These are phyloP conservation scores for Lunularia cruciata DNA, from an alignment of 225 moss, liverwort and hornwort genomes.

Conservation along the genomic window DNA sequence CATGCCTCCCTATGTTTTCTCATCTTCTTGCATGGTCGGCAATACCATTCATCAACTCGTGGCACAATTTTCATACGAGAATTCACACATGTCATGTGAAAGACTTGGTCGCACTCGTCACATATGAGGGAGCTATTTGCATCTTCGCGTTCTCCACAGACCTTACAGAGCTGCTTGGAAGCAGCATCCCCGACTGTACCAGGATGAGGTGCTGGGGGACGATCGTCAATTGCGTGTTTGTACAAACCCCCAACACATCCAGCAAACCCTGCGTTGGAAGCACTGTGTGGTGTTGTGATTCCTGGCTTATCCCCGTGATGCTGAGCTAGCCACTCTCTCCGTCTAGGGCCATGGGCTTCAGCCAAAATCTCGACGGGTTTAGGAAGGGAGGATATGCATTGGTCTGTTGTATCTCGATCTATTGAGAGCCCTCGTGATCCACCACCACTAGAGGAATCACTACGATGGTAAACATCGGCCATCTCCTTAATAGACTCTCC, in stretches of 20 bases:
- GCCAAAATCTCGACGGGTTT: slow-evolving; percentile 8
- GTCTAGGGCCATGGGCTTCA: slow-evolving; percentile 20
- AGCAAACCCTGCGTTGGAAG: slow-evolving; percentile 11
- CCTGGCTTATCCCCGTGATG: slow-evolving; percentile 22
- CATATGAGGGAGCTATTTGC: slow-evolving; percentile 40
- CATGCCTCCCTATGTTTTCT: slow-evolving; percentile 29
- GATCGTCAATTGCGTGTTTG: slow-evolving; percentile 29
- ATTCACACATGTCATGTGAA: slow-evolving; percentile 45
- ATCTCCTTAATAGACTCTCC: slow-evolving; percentile 1
- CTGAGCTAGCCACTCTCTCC: slow-evolving; percentile 45
- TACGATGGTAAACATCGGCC: not conserved
- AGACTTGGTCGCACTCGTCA: slow-evolving; percentile 46
- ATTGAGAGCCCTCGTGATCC: not conserved
- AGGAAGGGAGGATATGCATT: slow-evolving; percentile 18
- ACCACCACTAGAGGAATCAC: slow-evolving; percentile 22
- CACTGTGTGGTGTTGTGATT: slow-evolving; percentile 6
- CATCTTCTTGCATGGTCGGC: slow-evolving; percentile 40
- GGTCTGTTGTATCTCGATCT: slow-evolving; percentile 7
- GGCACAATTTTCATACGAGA: slow-evolving; percentile 48
- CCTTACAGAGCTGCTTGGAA: slow-evolving; percentile 25
- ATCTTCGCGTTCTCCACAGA: slow-evolving; percentile 43
- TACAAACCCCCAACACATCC: slow-evolving; percentile 31
- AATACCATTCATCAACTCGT: slow-evolving; percentile 48
- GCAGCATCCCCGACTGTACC: slow-evolving; percentile 43
- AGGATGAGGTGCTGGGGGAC: slow-evolving; percentile 44